These are phyloP conservation scores for Boechera divaricarpa DNA, from an alignment of 345 rosid genomes.

Conservation along the genomic window DNA sequence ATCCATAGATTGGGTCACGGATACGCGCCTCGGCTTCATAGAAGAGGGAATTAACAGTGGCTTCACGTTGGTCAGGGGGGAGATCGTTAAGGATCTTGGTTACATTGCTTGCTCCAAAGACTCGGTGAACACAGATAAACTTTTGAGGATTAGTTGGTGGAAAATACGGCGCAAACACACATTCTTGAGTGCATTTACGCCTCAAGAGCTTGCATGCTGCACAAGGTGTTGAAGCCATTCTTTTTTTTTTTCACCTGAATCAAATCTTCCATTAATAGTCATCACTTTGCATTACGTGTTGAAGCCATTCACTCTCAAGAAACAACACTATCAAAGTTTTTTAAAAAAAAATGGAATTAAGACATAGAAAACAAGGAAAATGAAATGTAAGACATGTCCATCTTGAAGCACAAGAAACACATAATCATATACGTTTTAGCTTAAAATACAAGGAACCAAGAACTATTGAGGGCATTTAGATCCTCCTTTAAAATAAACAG, in stretches of 20 bases:
- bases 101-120: conserved; percentile 80
- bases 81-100: conserved; percentile 76
- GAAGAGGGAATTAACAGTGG: conserved; percentile 76
- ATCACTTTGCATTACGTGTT: conserved; percentile 34
- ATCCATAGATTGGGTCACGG: conserved; percentile 87
- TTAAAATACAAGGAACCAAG: conserved; percentile 15
- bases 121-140: conserved; percentile 61
- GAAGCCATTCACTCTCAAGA: conserved; percentile 55
- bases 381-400: neutral
- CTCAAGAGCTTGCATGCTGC: conserved; percentile 83
- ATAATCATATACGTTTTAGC: neutral
- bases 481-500: neutral
- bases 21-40: conserved; percentile 87
- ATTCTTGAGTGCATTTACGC: conserved; percentile 80
- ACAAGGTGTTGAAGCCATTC: conserved; percentile 80
- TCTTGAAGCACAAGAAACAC: conserved; percentile 22
- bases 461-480: neutral
- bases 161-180: conserved; percentile 83
- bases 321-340: neutral
- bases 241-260: too few relatives aligned
- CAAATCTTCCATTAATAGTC: too few relatives aligned
- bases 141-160: conserved; percentile 79
- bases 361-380: neutral
- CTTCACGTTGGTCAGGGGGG: conserved; percentile 58
- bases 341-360: neutral